These are phyloP conservation scores for carrot (Daucus carota) DNA, from an alignment of 129 eudicot genomes.

Conservation along the genomic window DH1_v3.0 NC_030386.2:20603001-20603500, in stretches of 20 bases:
- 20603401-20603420: conserved; percentile 93
- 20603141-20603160: conserved; percentile 88
- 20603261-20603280: background rate
- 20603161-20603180: conserved; percentile 78
- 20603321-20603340: background rate
- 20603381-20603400: conserved; percentile 90
- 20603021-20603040: conserved; percentile 6
- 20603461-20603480: conserved; percentile 49
- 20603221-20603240: background rate
- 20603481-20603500: conserved; percentile 65
- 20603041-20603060: conserved; percentile 66
- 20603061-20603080: conserved; percentile 90
- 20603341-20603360: conserved; percentile 24
- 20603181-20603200: conserved; percentile 97
- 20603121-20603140: conserved; percentile 95
- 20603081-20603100: conserved; percentile 99
- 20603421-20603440: conserved; percentile 69
- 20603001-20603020: background rate
- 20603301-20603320: background rate
- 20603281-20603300: background rate
- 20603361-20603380: conserved; percentile 99
- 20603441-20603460: conserved; percentile 52
- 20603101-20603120: conserved; percentile 99
- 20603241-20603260: background rate
- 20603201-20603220: conserved; percentile 87